Evolutionary conservation across 2,329 filamentous ascomycete genomes (phyloP).

Genomic region (Colletotrichum magnum): DNA sequence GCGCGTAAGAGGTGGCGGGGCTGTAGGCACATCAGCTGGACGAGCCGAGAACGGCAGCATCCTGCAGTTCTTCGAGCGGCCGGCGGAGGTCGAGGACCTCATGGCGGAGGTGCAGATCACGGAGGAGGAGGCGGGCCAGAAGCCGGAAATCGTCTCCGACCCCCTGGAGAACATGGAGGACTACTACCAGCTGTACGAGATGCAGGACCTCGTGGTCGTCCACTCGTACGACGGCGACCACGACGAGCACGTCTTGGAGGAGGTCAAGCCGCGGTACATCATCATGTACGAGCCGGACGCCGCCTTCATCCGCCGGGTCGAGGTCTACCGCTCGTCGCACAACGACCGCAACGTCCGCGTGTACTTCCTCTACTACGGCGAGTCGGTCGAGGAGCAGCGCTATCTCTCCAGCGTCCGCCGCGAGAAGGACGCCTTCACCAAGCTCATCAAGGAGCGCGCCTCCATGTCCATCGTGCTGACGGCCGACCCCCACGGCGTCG

Average conservation of each 20-base stretch:
- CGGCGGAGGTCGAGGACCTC: constrained; percentile 84
- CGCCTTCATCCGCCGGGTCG: constrained; percentile 92
- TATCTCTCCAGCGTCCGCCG: constrained; percentile 91
- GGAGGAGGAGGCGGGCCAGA: constrained; percentile 81
- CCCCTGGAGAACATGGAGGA: constrained; percentile 92
- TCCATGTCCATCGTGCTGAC: constrained; percentile 92
- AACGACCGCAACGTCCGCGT: constrained; percentile 89
- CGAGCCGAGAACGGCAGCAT: constrained; percentile 82
- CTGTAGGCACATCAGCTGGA: constrained; percentile 68
- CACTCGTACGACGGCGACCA: constrained; percentile 96
- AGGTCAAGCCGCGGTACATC: constrained; percentile 92
- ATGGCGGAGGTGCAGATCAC: constrained; percentile 88
- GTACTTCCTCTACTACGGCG: constrained; percentile 97
- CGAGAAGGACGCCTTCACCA: constrained; percentile 97
- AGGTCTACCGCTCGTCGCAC: constrained; percentile 96
- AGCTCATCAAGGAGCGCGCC: constrained; percentile 92
- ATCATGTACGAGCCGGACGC: constrained; percentile 99
- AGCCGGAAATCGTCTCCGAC: constrained; percentile 81
- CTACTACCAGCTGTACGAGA: constrained; percentile 91
- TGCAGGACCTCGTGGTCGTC: constrained; percentile 88
- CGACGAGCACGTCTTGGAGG: constrained; percentile 96
- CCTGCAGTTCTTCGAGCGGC: constrained; percentile 84
- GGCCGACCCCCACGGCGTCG: constrained; percentile 75
- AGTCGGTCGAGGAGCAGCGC: constrained; percentile 94
- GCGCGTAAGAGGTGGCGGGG: constrained; percentile 84